Evolutionary conservation across 2,329 filamentous ascomycete species (phyloP).

Genomic region (Penicillium sp.): DNA sequence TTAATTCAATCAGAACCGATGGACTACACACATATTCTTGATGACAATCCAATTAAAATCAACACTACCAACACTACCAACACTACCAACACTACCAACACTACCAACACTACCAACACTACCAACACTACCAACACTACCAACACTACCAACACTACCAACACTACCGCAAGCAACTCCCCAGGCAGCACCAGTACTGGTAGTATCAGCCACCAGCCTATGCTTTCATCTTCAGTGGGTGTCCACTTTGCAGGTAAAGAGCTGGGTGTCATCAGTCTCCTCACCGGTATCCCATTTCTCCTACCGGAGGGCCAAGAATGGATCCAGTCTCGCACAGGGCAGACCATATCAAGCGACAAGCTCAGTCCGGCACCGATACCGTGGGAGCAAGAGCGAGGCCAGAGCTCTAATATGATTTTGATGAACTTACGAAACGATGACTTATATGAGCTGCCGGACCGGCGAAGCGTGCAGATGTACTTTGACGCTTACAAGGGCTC

Average conservation of each 20-base stretch:
- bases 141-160: not conserved
- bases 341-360: slow-evolving; percentile 33
- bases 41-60: not conserved
- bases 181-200: slow-evolving; percentile 12
- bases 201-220: slow-evolving; percentile 13
- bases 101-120: not conserved
- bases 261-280: slow-evolving; percentile 49
- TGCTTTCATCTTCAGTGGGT: slow-evolving; percentile 33
- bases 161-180: slow-evolving; percentile 11
- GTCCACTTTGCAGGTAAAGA: slow-evolving; percentile 52
- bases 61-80: slow-evolving; percentile 5
- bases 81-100: not conserved
- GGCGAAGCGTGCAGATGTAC: slow-evolving; percentile 30
- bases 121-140: not conserved
- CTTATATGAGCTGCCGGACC: slow-evolving; percentile 39
- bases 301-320: slow-evolving; percentile 50
- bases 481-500: slow-evolving; percentile 31
- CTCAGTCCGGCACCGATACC: slow-evolving; percentile 28
- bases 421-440: slow-evolving; percentile 21
- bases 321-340: slow-evolving; percentile 50
- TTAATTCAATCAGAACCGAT: not conserved
- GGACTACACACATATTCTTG: slow-evolving; percentile 6
- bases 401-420: slow-evolving; percentile 20
- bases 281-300: slow-evolving; percentile 53
- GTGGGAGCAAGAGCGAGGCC: slow-evolving; percentile 38